Conservation (phyloP, 805 yeast genomes). For the Candida maris region DNA sequence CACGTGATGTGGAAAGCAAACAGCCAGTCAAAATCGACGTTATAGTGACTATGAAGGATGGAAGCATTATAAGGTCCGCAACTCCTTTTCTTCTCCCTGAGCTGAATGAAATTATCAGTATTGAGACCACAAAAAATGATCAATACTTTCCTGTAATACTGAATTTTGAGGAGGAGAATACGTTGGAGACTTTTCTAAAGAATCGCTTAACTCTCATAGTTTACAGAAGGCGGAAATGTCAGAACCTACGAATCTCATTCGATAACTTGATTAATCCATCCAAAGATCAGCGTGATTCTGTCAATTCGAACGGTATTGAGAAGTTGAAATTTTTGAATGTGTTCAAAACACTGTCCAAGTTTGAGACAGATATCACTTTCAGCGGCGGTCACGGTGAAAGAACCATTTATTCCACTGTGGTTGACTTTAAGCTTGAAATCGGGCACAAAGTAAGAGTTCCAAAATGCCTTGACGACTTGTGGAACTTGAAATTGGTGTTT, state of each 20-base stretch:
- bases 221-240: conserved; percentile 42
- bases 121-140: conserved; percentile 38
- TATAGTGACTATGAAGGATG: conserved; percentile 35
- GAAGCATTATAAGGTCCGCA: conserved; percentile 29
- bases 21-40: conserved; percentile 49
- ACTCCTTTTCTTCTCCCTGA: conserved; percentile 75
- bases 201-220: conserved; percentile 46
- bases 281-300: conserved; percentile 4
- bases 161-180: conserved; percentile 37
- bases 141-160: conserved; percentile 50
- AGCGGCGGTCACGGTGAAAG: conserved; percentile 13
- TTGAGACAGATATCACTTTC: conserved; percentile 19
- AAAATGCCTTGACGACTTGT: conserved; percentile 47
- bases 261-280: conserved; percentile 12
- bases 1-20: conserved; percentile 63
- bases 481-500: conserved; percentile 61
- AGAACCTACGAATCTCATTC: conserved; percentile 24
- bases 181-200: conserved; percentile 38
- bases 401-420: conserved; percentile 38
- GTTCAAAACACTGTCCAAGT: conserved; percentile 18
- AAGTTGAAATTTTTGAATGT: conserved; percentile 18
- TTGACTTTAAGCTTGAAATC: conserved; percentile 57
- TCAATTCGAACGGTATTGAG: conserved; percentile 5
- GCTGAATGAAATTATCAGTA: conserved; percentile 42
- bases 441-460: conserved; percentile 41